Evolutionary conservation across 768 basidiomycete genomes (phyloP), one percentile per base, ranked within the genome.

Genomic region (Cystoderma amianthinum): DNA sequence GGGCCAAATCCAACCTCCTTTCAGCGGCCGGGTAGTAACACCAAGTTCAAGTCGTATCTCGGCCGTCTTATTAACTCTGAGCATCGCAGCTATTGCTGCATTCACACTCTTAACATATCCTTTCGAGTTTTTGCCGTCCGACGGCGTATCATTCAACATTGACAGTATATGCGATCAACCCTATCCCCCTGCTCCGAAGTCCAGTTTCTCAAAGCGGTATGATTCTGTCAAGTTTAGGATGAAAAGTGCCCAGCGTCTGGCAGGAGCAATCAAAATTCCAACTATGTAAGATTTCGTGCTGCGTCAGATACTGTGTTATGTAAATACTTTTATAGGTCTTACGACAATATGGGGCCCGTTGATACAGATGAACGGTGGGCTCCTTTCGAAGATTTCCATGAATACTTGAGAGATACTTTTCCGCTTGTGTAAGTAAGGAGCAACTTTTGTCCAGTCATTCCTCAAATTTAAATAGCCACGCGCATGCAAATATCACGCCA

Each of bases 271-370:
- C 25, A 42, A 47, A 36, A 54, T 60, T 17, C 58, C 58, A 13
- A 60, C 58, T 6, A 56, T 60, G 58, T 60, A 21, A 11, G 43
- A n/a, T 41, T 18, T 2, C 9, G 6, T 9, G 32, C 19, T 7
- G 10, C n/a, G 9, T 40, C n/a, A 5, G 5, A 5, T 40, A 15
- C 19, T 5, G 5, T 15, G 7, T 5, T 9, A 11, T 9, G 9
- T 12, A 20, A 9, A 19, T 25, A 30, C 6, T 11, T n/a, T 12
- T 16, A 38, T 12, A 58, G 58, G 58, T 50, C 58, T 2, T 62
- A 57, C 39, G 58, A 60, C 44, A 54, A 59, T 38, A 60, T 59
- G 56, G 58, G 56, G 5, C 52, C 56, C 10, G 44, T 52, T 5
- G 48, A 51, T 10, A 44, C 54, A 34, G 58, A 62, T 42, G 40